These are phyloP conservation scores for Panicum virgatum DNA, from an alignment of 202 grass and related monocot species.

Conservation along the genomic window DNA sequence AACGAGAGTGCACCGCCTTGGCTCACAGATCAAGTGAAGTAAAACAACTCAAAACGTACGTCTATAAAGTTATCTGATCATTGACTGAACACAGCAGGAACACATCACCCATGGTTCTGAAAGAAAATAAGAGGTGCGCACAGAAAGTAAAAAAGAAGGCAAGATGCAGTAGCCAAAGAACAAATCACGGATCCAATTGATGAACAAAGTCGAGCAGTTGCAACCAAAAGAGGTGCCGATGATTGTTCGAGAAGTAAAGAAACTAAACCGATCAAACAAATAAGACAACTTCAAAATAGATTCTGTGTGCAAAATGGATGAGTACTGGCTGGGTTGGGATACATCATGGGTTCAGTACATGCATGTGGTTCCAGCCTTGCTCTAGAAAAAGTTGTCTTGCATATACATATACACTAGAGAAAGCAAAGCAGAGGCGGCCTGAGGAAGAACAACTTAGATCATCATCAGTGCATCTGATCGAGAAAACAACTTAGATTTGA, in stretches of 20 bases:
- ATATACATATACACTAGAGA: not conserved
- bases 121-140: not conserved
- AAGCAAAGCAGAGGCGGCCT: not conserved
- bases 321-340: not conserved
- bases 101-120: not conserved
- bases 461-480: not conserved
- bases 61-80: not conserved
- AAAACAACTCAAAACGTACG: not conserved
- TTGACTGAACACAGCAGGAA: not conserved
- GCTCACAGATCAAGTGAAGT: not conserved
- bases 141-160: not conserved
- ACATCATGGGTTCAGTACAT: slow-evolving; percentile 6
- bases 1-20: not conserved
- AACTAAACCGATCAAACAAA: not conserved
- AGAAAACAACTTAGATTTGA: not conserved
- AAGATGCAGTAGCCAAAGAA: not conserved
- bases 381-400: not conserved
- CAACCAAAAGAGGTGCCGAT: not conserved
- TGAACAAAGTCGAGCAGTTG: not conserved
- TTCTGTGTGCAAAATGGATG: not conserved
- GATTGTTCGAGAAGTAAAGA: not conserved
- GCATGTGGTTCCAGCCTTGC: slow-evolving; percentile 24
- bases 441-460: not conserved
- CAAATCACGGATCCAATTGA: not conserved
- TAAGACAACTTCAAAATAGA: too few relatives aligned